These are phyloP conservation scores for Salix suchowensis DNA, from an alignment of 345 rosid genomes.

Conservation along the genomic window DNA sequence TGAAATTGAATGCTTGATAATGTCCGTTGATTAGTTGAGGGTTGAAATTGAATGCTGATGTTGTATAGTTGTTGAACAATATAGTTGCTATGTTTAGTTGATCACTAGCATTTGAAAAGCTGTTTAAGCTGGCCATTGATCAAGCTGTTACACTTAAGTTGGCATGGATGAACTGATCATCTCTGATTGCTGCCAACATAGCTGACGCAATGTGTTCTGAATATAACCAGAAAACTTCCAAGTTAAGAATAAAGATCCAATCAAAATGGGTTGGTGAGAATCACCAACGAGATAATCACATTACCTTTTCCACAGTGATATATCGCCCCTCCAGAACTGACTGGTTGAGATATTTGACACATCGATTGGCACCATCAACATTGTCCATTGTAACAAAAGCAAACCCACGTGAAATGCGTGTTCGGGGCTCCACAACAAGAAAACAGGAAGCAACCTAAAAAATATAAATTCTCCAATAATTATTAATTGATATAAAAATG, in stretches of 20 bases:
- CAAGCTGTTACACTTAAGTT: conserved; percentile 93
- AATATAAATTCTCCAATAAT: conserved; percentile 4
- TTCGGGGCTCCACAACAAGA: conserved; percentile 94
- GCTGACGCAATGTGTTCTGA: conserved; percentile 94
- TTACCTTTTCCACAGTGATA: conserved; percentile 98
- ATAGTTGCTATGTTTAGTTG: conserved; percentile 88
- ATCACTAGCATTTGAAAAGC: conserved; percentile 91
- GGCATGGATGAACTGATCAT: conserved; percentile 79
- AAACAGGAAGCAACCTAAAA: conserved; percentile 78
- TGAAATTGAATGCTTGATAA: conserved; percentile 71
- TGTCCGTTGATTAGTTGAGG: conserved; percentile 94
- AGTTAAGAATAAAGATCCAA: conserved; percentile 53
- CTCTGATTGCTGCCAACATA: conserved; percentile 98
- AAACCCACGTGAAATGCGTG: conserved; percentile 91
- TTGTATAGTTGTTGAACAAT: conserved; percentile 74
- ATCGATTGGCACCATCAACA: conserved; percentile 77
- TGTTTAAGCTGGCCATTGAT: conserved; percentile 89
- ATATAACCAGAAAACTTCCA: conserved; percentile 89
- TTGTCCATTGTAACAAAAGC: conserved; percentile 86
- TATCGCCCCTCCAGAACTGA: conserved; percentile 93
- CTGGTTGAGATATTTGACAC: conserved; percentile 92
- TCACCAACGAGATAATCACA: conserved; percentile 10
- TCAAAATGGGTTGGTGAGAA: conserved; percentile 12
- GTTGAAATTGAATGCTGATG: conserved; percentile 82
- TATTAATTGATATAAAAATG: no score